phyloP scores from a whole-genome alignment of 768 basidiomycete species.

The Rhodosporidiobolus sp. region DNA sequence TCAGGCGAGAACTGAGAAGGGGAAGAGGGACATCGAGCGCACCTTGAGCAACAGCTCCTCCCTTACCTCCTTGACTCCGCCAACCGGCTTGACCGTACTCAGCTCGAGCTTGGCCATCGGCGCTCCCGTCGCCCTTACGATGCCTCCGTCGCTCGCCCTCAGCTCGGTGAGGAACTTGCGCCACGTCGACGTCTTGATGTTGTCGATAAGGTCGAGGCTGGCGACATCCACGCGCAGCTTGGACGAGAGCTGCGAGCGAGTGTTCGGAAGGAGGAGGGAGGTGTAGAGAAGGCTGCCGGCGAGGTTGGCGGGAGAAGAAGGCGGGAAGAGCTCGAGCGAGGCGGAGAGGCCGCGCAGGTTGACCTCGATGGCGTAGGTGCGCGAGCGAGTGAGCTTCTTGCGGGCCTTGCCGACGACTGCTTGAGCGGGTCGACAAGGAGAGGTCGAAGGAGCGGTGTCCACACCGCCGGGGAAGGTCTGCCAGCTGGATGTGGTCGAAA shows the following conservation, averaged over 20 bases:
- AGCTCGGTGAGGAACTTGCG: slow-evolving; percentile 89
- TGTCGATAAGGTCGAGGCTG: slow-evolving; percentile 86
- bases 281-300: neutral
- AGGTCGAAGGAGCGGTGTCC: neutral
- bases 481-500: slow-evolving; percentile 33
- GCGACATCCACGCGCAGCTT: slow-evolving; percentile 65
- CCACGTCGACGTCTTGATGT: slow-evolving; percentile 98
- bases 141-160: slow-evolving; percentile 77
- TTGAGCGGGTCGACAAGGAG: neutral
- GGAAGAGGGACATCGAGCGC: neutral
- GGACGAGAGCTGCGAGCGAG: slow-evolving; percentile 50
- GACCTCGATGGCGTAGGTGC: slow-evolving; percentile 78
- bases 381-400: slow-evolving; percentile 62
- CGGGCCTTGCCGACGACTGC: slow-evolving; percentile 28
- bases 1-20: too few species aligned
- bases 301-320: neutral
- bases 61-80: slow-evolving; percentile 55
- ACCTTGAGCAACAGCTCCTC: slow-evolving; percentile 58
- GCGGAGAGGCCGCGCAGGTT: slow-evolving; percentile 62
- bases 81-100: slow-evolving; percentile 62
- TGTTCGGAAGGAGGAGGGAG: too few species aligned
- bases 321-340: slow-evolving; percentile 55
- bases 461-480: slow-evolving; percentile 27
- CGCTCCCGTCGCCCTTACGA: slow-evolving; percentile 83
- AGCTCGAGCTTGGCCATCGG: slow-evolving; percentile 90